A percentile compares a stretch with the other conserved stretches of the same genome.
These are phyloP conservation scores for Zymoseptoria passerinii DNA, from an alignment of 2,329 filamentous ascomycete species.

Conservation along the genomic window DNA sequence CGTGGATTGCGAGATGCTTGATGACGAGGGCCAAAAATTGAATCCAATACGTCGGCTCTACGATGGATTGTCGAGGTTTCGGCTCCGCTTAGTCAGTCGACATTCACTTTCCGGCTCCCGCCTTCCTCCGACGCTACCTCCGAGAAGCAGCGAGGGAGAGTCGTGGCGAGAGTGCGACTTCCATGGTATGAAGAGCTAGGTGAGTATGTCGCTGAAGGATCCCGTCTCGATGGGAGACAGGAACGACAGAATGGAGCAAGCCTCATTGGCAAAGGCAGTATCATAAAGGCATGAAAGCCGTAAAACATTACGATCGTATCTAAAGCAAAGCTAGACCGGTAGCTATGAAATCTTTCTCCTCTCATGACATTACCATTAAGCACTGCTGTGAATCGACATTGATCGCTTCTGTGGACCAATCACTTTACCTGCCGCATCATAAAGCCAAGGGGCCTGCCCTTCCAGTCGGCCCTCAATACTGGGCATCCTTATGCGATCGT, in stretches of 20 bases:
- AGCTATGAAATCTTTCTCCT: background rate
- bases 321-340: slow-evolving; percentile 1
- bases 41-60: background rate
- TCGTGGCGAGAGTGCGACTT: no score
- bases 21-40: background rate
- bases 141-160: no score
- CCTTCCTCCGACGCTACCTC: no score
- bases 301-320: background rate
- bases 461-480: slow-evolving; percentile 7
- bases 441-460: slow-evolving; percentile 2
- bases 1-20: slow-evolving; percentile 4
- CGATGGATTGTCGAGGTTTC: background rate
- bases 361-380: background rate
- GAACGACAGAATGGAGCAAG: background rate
- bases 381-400: background rate
- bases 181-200: no score
- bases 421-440: slow-evolving; percentile 1
- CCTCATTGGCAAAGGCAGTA: background rate
- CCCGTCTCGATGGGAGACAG: no score
- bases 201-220: no score
- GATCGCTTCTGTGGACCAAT: background rate
- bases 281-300: background rate
- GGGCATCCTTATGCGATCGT: slow-evolving; percentile 2
- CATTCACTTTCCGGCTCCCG: background rate
- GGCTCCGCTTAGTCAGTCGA: no score